Evolutionary conservation across 352 stramenopile species (phyloP), one percentile per base, ranked within the genome.

Genomic region (Phytophthora uliginosa): DNA sequence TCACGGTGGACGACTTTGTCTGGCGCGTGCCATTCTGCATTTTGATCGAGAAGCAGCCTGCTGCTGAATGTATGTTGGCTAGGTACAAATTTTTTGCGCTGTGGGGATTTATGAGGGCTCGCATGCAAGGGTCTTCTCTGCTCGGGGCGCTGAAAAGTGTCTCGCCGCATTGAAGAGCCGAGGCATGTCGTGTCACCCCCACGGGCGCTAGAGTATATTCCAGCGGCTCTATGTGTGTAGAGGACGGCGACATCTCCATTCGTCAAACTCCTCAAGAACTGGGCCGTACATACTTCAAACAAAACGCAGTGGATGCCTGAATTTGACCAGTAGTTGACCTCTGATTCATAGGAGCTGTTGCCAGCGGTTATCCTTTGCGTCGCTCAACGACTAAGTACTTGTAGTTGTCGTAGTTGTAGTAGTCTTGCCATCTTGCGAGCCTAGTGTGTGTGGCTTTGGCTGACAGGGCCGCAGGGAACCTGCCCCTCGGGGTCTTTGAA

Each of bases 181-280:
- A 78, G 74, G 69, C 45, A 69, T 71, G 70, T 69, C 54, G 69
- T 81, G 74, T 71, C 45, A 54, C 28, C 36, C 63, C 73, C 79
- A 73, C 50, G 66, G 69, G 76, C 85, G 85, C 85, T 77, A 93
- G 18, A 91, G 52, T 59, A 82, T 74, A 64, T 58, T 51, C 61
- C 67, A 81, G 61, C 51, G 81, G 77, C 72, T 69, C 85, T 93
- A 90, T 93, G 86, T 93, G 84, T 93, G 86, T 93, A 93, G 86
- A 93, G 86, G 86, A 83, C 69, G 79, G 73, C 79, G 81, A 88
- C 61, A 63, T 52, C 24, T 78, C 69, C 69, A 79, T 89, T 88
- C 71, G 78, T 71, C 66, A 85, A 73, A 73, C 66, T 88, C 81
- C 86, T 93, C 86, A 93, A 93, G 86, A 93, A 88, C 83, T 93